Conservation (phyloP, 2,329 filamentous ascomycete genomes). For the Xylaria sp. region DNA sequence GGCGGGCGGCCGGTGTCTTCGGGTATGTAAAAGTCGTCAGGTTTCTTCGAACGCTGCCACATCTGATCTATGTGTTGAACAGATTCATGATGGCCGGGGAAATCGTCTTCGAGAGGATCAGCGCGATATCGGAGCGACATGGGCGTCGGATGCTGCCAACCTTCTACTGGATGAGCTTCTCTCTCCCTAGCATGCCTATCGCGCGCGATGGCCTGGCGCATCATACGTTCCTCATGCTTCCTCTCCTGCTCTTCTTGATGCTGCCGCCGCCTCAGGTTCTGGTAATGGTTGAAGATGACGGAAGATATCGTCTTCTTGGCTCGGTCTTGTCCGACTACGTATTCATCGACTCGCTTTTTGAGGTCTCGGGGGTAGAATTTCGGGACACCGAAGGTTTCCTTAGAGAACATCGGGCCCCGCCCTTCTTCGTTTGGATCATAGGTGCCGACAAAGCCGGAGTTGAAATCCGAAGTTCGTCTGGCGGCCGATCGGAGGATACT, state of each 20-base stretch:
- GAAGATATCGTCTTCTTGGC: slow-evolving; percentile 93
- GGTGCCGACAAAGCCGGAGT: slow-evolving; percentile 60
- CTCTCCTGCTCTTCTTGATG: slow-evolving; percentile 73
- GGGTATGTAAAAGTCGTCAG: slow-evolving; percentile 50
- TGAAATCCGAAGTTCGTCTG: slow-evolving; percentile 53
- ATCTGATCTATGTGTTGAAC: slow-evolving; percentile 46
- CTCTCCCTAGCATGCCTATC: slow-evolving; percentile 63
- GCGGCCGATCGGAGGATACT: slow-evolving; percentile 33
- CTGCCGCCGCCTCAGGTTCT: slow-evolving; percentile 77
- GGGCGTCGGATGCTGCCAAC: slow-evolving; percentile 47
- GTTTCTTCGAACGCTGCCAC: slow-evolving; percentile 35
- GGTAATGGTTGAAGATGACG: slow-evolving; percentile 96
- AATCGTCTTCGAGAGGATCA: slow-evolving; percentile 54
- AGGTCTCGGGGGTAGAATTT: slow-evolving; percentile 69
- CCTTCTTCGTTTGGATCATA: slow-evolving; percentile 60
- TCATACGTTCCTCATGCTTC: slow-evolving; percentile 62
- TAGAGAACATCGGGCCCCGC: slow-evolving; percentile 63
- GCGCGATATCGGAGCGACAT: slow-evolving; percentile 28
- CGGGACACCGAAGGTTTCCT: slow-evolving; percentile 60
- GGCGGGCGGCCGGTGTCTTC: slow-evolving; percentile 50
- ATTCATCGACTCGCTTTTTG: slow-evolving; percentile 91
- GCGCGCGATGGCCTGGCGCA: slow-evolving; percentile 70
- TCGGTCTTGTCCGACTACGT: slow-evolving; percentile 92
- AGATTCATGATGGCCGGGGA: slow-evolving; percentile 54
- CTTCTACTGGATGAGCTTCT: slow-evolving; percentile 77